Evolutionary conservation across 2,329 filamentous ascomycete genomes (phyloP).

Genomic region (Sarocladium brachiariae): DNA sequence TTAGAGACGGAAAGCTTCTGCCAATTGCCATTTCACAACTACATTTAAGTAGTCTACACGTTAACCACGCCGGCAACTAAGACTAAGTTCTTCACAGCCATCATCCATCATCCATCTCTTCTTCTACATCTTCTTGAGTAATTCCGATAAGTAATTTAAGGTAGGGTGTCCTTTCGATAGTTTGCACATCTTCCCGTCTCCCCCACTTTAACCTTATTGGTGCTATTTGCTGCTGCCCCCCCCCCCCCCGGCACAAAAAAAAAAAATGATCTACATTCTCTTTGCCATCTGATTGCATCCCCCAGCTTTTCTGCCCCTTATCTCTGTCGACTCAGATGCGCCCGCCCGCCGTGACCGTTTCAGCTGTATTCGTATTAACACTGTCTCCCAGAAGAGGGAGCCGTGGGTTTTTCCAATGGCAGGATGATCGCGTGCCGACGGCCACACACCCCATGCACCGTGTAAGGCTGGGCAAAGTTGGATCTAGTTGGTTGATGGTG

Average conservation of each 20-base stretch:
- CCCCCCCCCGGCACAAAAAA: too few species aligned
- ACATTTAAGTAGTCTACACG: too few species aligned
- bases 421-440: too few species aligned
- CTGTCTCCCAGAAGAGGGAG: too few species aligned
- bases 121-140: not conserved
- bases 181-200: not conserved
- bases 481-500: too few species aligned
- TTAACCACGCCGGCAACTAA: too few species aligned
- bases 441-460: not conserved
- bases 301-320: constrained; percentile 4
- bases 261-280: not conserved
- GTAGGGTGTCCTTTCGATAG: not conserved
- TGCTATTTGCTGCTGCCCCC: too few species aligned
- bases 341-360: not conserved
- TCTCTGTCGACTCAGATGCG: constrained; percentile 7
- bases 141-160: not conserved
- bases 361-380: too few species aligned
- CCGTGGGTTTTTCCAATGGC: too few species aligned
- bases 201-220: not conserved
- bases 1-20: too few species aligned
- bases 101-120: not conserved
- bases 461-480: constrained; percentile 1
- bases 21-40: too few species aligned
- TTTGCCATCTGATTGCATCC: not conserved
- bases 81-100: too few species aligned